Evolutionary conservation across 176 grass and related monocot genomes (phyloP).

Genomic region (Cenchrus purpureus): DNA sequence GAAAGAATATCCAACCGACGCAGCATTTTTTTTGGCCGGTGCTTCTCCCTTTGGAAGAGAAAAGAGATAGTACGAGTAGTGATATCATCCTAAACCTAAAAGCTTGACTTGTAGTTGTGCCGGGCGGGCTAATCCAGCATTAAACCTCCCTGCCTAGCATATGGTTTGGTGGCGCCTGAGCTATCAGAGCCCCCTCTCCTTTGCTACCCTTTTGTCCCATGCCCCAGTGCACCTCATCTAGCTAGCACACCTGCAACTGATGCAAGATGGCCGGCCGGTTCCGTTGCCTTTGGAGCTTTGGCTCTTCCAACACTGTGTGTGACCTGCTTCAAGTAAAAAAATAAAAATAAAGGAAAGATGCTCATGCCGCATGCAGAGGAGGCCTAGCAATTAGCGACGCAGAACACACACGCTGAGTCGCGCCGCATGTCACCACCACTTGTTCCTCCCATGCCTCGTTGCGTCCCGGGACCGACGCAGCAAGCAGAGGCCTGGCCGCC

Average conservation of each 20-base stretch:
- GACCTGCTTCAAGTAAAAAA: background rate
- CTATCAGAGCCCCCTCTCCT: background rate
- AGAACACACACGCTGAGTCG: background rate
- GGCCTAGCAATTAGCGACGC: background rate
- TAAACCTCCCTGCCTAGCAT: background rate
- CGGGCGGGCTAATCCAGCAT: constrained; percentile 17
- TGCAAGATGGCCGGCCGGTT: background rate
- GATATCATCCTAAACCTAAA: constrained; percentile 40
- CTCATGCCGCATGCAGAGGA: background rate
- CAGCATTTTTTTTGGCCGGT: background rate
- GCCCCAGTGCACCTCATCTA: constrained; percentile 11
- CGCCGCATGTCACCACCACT: background rate
- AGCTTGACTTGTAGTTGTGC: constrained; percentile 40
- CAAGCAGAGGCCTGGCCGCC: too few species aligned
- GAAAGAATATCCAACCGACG: background rate
- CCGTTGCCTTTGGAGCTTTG: constrained; percentile 1
- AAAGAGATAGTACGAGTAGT: background rate
- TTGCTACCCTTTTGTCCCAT: constrained; percentile 28
- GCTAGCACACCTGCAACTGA: constrained; percentile 2
- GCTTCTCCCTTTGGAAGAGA: background rate
- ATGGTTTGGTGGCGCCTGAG: constrained; percentile 26
- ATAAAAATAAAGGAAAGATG: background rate
- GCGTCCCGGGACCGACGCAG: background rate
- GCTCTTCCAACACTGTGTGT: background rate
- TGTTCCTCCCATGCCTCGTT: constrained; percentile 10